Evolutionary conservation across 1,139 yeast species (phyloP).

Genomic region (Sugiyamaella xylanicola): DNA sequence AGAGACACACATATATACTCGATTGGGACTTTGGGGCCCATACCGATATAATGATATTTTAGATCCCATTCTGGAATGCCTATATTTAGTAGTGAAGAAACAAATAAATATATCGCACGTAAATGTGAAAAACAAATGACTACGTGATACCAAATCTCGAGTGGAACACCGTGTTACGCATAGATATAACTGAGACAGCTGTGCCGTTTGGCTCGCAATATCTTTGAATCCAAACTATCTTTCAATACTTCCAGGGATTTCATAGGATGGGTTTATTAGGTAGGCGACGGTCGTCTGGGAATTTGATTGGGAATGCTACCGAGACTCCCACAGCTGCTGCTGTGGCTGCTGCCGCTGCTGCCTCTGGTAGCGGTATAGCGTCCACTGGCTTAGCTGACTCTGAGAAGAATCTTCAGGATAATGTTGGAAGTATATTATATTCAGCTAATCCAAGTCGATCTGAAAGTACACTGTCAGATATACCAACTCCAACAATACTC

Average conservation of each 20-base stretch:
- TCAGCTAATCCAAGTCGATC: not conserved
- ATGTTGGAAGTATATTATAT: not conserved
- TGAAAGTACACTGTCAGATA: conserved; percentile 7
- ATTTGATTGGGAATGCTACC: not conserved
- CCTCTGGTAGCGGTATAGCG: not conserved
- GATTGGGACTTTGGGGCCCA: no score
- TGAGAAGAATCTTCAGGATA: not conserved
- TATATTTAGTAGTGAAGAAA: conserved; percentile 10
- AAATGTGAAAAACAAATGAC: not conserved
- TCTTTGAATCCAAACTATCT: no score
- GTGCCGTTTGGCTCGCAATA: not conserved
- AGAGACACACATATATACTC: no score
- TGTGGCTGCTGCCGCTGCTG: not conserved
- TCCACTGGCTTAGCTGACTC: not conserved
- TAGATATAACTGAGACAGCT: not conserved
- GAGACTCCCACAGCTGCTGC: not conserved
- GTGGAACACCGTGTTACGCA: not conserved
- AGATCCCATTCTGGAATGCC: not conserved
- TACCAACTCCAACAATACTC: conserved; percentile 13
- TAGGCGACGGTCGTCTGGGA: not conserved
- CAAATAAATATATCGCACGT: not conserved
- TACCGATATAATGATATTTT: not conserved
- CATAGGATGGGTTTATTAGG: not conserved
- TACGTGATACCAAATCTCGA: not conserved
- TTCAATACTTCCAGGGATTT: no score